These are phyloP conservation scores for Boletus mariae DNA, from an alignment of 1,284 basidiomycete species.

Conservation along the genomic window DNA sequence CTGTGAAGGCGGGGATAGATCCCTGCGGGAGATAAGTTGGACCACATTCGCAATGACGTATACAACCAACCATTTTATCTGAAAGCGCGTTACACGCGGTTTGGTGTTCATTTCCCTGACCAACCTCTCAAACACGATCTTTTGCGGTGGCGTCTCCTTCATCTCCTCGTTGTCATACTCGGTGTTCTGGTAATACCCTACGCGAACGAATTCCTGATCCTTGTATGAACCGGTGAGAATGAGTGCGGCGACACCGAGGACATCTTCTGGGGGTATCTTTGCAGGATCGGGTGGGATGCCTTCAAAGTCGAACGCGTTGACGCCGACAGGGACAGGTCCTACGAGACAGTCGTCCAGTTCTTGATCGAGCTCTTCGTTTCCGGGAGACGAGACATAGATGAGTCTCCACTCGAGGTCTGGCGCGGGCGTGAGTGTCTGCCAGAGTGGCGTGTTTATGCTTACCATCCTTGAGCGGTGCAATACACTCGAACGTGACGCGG, in stretches of 20 bases:
- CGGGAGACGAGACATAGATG: constrained; percentile 95
- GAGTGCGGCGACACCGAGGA: constrained; percentile 87
- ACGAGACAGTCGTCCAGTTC: constrained; percentile 96
- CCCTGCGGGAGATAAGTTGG: constrained; percentile 43
- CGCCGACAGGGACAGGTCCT: constrained; percentile 90
- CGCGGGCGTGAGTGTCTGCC: background rate
- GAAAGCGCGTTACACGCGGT: constrained; percentile 90
- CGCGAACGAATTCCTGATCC: constrained; percentile 96
- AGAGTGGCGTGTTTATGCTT: constrained; percentile 35
- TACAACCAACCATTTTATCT: constrained; percentile 73
- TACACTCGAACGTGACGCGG: constrained; percentile 97
- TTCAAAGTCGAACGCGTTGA: constrained; percentile 97
- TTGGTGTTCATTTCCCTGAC: constrained; percentile 89
- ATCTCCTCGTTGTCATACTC: constrained; percentile 95
- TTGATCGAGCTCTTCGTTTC: constrained; percentile 88
- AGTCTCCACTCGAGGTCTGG: constrained; percentile 96
- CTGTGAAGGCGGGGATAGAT: constrained; percentile 57
- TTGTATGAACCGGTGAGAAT: constrained; percentile 88
- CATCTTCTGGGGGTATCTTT: constrained; percentile 79
- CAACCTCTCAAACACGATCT: constrained; percentile 75
- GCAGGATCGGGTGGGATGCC: constrained; percentile 67
- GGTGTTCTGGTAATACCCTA: constrained; percentile 99
- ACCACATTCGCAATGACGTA: background rate
- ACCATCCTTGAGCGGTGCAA: constrained; percentile 90
- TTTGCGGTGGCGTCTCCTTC: constrained; percentile 66